Percentiles rank a stretch among this genome's conserved stretches.
phyloP scores from a whole-genome alignment of 805 yeast species.

The Lipomyces oligophaga region DNA sequence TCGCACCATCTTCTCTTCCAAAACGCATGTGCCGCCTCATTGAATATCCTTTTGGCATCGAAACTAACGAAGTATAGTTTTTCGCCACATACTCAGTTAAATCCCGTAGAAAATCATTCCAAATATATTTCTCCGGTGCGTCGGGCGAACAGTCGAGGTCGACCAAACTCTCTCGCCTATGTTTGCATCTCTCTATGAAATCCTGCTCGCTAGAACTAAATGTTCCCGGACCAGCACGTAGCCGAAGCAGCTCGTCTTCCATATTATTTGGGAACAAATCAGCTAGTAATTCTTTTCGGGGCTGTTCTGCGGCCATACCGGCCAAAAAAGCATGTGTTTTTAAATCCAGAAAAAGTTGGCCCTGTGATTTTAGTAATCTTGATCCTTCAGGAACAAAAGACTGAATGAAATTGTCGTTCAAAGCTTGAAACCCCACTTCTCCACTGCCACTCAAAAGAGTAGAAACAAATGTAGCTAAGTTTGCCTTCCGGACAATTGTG shows the following conservation, averaged over 20 bases:
- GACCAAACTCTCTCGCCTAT: constrained; percentile 54
- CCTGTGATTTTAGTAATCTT: constrained; percentile 73
- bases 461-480: constrained; percentile 81
- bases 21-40: background rate
- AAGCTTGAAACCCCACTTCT: constrained; percentile 80
- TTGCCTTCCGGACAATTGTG: constrained; percentile 73
- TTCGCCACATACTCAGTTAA: constrained; percentile 72
- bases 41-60: constrained; percentile 19
- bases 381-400: constrained; percentile 75
- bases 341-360: constrained; percentile 68
- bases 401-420: constrained; percentile 79
- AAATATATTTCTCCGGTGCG: constrained; percentile 70
- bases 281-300: constrained; percentile 63
- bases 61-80: constrained; percentile 35
- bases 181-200: constrained; percentile 67
- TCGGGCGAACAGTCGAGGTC: constrained; percentile 45
- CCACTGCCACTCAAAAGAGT: constrained; percentile 73
- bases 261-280: constrained; percentile 70
- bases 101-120: constrained; percentile 79
- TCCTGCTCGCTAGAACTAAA: constrained; percentile 77
- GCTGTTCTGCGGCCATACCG: constrained; percentile 62
- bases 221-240: constrained; percentile 33
- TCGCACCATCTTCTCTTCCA: background rate
- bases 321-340: constrained; percentile 95
- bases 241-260: constrained; percentile 42